Conservation (phyloP, 176 grass and related monocot genomes). For the Rhynchospora pubera region DNA sequence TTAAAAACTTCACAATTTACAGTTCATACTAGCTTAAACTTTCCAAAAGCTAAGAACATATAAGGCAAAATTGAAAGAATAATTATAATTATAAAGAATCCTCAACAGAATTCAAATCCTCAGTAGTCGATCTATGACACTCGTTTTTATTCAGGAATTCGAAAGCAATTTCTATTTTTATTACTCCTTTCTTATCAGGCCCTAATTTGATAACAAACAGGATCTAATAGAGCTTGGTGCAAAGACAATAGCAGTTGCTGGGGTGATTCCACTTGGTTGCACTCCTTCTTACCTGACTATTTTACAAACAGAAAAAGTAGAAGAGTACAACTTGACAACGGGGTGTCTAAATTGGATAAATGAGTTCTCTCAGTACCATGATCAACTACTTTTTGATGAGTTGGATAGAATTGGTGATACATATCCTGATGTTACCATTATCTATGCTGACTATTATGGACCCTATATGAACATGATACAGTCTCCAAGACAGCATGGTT, state of each 20-base stretch:
- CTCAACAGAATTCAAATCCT: not conserved
- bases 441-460: no score
- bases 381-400: not conserved
- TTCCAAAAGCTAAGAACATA: no score
- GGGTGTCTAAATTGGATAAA: slow-evolving; percentile 20
- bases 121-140: not conserved
- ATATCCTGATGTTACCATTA: no score
- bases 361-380: slow-evolving; percentile 1
- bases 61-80: no score
- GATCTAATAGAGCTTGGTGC: slow-evolving; percentile 10
- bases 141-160: not conserved
- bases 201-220: not conserved
- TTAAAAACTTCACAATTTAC: no score
- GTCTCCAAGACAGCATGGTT: no score
- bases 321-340: not conserved
- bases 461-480: no score
- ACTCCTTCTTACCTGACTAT: not conserved
- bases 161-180: no score
- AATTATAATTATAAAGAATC: no score
- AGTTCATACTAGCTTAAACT: no score
- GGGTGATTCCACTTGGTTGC: slow-evolving; percentile 20
- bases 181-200: not conserved
- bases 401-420: not conserved
- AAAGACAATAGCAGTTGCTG: slow-evolving; percentile 8
- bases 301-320: not conserved